Evolutionary conservation across 345 rosid species (phyloP), one percentile per base, ranked within the genome.

Genomic region (Eutrema heterophyllum): DNA sequence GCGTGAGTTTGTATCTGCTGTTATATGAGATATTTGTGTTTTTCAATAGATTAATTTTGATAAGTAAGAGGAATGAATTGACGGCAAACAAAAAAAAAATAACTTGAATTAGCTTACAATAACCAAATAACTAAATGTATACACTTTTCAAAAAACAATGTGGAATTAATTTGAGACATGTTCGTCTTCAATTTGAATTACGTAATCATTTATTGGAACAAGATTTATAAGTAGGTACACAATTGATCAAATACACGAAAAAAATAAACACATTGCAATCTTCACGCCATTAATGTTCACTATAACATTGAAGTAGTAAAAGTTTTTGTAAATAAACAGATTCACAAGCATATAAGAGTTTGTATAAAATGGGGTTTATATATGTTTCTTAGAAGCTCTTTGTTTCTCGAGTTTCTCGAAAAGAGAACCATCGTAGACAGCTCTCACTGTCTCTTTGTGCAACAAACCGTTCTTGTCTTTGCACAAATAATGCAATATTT

Each of bases 341-440:
- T 15, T 8, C 15, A 56, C 43, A 40, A 13, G 14, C 41, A 6
- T 27, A 5, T n/a, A 57, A 8, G 3, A 40, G 10, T 4, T 56
- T 14, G 5, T 21, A 15, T 1, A 7, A 27, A 4, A 7, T 6
- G 2, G 3, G 6, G 11, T 44, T 74, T 58, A 74, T 7, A 73
- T 54, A 67, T 68, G 69, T 82, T 81, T 86, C 85, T 84, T 88
- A 2, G 92, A 77, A 55, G 70, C 58, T 57, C 53, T 80, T 71
- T 80, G 88, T 77, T 84, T 84, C 84, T 88, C 86, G 82, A 91
- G 70, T 6, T 6, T 70, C 30, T 87, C 84, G 26, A 94, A 94
- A 13, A 94, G 81, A 75, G 87, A 84, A 49, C 98, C 98, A 70
- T 94, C 98, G 35, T 89, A 94, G 43, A 78, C 91, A 9, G 79